These are phyloP conservation scores for Paxillus involutus DNA, from an alignment of 768 basidiomycete species.

Conservation along the genomic window DNA sequence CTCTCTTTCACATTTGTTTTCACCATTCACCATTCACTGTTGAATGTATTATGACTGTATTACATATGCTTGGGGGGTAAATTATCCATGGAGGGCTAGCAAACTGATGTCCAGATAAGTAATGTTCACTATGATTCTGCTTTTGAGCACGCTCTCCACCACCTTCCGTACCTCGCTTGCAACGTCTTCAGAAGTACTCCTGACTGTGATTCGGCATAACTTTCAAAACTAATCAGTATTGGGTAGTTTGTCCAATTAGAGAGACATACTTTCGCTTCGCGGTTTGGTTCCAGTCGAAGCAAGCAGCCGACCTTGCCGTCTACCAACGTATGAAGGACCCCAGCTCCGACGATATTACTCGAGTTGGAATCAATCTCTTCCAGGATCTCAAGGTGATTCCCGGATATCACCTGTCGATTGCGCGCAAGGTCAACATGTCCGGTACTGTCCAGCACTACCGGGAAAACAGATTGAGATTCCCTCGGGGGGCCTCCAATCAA, in stretches of 20 bases:
- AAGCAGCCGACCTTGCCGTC: constrained; percentile 97
- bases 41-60: constrained; percentile 26
- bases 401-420: constrained; percentile 74
- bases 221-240: constrained; percentile 29
- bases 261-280: constrained; percentile 81
- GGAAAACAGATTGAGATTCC: constrained; percentile 87
- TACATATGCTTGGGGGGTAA: constrained; percentile 17
- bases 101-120: background rate
- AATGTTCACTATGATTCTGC: constrained; percentile 15
- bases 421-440: constrained; percentile 76
- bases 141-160: constrained; percentile 40
- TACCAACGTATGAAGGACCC: constrained; percentile 88
- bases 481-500: constrained; percentile 93
- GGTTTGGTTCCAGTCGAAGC: constrained; percentile 90
- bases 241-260: background rate
- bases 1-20: background rate
- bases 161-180: constrained; percentile 66
- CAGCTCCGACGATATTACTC: constrained; percentile 92
- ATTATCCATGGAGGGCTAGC: constrained; percentile 6
- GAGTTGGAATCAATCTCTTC: constrained; percentile 91
- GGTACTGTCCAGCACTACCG: constrained; percentile 61
- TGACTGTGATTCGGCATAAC: constrained; percentile 90
- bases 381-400: constrained; percentile 74
- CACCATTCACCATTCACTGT: constrained; percentile 5
- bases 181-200: constrained; percentile 94